Conservation (phyloP, 371 early-diverging fungal genomes). For the Mortierella polycephala region DNA sequence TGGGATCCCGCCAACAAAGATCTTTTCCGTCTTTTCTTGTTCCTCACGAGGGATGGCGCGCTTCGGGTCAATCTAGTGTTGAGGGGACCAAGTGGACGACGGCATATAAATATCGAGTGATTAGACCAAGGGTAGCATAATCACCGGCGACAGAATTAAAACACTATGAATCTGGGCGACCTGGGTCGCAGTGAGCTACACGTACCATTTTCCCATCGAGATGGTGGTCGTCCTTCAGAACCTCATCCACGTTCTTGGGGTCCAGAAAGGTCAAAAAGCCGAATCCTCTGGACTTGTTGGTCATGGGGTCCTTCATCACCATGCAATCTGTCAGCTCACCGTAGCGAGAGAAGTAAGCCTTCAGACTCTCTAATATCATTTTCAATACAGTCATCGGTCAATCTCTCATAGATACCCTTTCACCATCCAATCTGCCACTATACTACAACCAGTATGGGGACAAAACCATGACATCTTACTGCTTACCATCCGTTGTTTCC, state of each 20-base stretch:
- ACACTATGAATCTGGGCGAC: too few species aligned
- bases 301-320: slow-evolving; percentile 86
- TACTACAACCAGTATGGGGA: not conserved
- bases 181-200: not conserved
- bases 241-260: slow-evolving; percentile 71
- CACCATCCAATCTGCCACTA: too few species aligned
- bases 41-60: slow-evolving; percentile 86
- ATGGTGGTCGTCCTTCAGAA: slow-evolving; percentile 78
- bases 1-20: slow-evolving; percentile 92
- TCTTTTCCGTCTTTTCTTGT: slow-evolving; percentile 84
- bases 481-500: slow-evolving; percentile 88
- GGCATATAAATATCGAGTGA: not conserved
- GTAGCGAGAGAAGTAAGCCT: slow-evolving; percentile 79
- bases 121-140: too few species aligned
- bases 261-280: slow-evolving; percentile 90
- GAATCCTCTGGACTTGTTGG: slow-evolving; percentile 88
- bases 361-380: slow-evolving; percentile 68
- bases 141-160: too few species aligned
- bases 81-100: too few species aligned
- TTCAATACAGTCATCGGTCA: not conserved
- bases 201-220: slow-evolving; percentile 88
- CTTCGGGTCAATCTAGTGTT: slow-evolving; percentile 84
- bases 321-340: slow-evolving; percentile 79
- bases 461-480: not conserved
- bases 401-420: too few species aligned